Conservation (phyloP, 768 basidiomycete genomes). For the Rhodotorula paludigena region DNA sequence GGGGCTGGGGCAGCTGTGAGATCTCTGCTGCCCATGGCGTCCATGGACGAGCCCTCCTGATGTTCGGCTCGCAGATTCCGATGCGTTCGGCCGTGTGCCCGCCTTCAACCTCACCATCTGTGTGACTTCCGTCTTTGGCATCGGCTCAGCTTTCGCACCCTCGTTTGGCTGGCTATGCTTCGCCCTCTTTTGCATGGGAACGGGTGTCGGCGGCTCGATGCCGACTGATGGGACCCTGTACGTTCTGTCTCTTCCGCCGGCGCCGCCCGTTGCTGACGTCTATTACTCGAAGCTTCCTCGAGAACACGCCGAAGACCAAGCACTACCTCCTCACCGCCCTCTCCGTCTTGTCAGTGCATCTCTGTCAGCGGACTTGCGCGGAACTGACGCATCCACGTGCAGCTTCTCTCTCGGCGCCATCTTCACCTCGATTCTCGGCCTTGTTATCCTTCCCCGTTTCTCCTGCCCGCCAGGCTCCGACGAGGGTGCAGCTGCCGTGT, state of each 20-base stretch:
- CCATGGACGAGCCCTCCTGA: neutral
- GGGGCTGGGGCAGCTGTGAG: constrained; percentile 71
- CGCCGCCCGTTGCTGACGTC: neutral
- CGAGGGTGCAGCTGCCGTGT: constrained; percentile 46
- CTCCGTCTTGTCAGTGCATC: constrained; percentile 62
- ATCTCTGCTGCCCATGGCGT: neutral
- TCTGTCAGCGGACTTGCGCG: neutral
- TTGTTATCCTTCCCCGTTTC: constrained; percentile 68
- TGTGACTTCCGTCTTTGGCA: constrained; percentile 82
- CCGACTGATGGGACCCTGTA: constrained; percentile 82
- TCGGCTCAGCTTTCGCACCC: constrained; percentile 67
- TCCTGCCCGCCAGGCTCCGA: constrained; percentile 41
- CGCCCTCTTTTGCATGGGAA: constrained; percentile 79
- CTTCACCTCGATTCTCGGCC: constrained; percentile 70
- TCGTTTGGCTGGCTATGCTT: constrained; percentile 67
- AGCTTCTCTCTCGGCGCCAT: constrained; percentile 86
- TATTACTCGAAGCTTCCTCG: constrained; percentile 54
- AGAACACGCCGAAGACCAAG: constrained; percentile 87
- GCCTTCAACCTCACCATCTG: constrained; percentile 91
- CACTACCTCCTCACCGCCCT: constrained; percentile 86
- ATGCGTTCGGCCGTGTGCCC: constrained; percentile 76
- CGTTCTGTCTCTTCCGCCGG: constrained; percentile 22
- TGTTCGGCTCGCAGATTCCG: constrained; percentile 58
- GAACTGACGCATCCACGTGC: neutral
- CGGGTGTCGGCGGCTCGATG: constrained; percentile 81